Evolutionary conservation across 345 rosid genomes (phyloP), one percentile per base, ranked within the genome.

Genomic region (Aquilaria malaccensis): DNA sequence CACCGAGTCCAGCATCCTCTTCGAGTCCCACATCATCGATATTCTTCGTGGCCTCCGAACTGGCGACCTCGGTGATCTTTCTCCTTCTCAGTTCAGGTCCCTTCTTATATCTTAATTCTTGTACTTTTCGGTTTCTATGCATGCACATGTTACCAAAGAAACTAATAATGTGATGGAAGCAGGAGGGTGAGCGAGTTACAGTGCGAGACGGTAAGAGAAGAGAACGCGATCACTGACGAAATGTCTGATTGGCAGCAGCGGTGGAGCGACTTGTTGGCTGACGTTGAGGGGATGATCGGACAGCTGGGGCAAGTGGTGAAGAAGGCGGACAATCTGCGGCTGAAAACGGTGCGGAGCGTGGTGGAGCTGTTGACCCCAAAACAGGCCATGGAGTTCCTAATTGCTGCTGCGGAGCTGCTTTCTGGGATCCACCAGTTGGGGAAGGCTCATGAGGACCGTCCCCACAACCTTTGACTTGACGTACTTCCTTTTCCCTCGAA

Each of bases 101-200:
- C 3, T 4, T 13, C 6, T 33, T 48, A 52, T 53, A 15, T 30
- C 11, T 11, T 45, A 30, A 22, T 11, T 43, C 4, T 15, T 45
- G 14, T 1, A 52, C 2, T 3, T 48, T 9, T 9, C 6, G 1
- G 7, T 37, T 45, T 10, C 6, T 11, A 13, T 46, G 11, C 2
- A 30, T 50, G 51, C 22, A 3, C 14, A 33, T 13, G n/a, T 1
- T 14, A 3, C 43, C 13, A 13, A 30, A 5, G 3, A 15, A 50
- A 32, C 14, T 14, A 51, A 11, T 13, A 51, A 11, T 30, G 14
- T 48, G 31, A 37, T 37, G 7, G 5, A 2, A 54, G 53, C 78
- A 91, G 98, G 86, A 71, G 76, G 52, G 93, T 89, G 67, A 92
- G 91, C 9, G 95, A 87, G 81, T 61, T 92, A 53, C 98, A 92